Percentiles rank a stretch among this genome's conserved stretches.
phyloP scores from a whole-genome alignment of 371 early-diverging fungal genomes.

The Mortierella sp. region DNA sequence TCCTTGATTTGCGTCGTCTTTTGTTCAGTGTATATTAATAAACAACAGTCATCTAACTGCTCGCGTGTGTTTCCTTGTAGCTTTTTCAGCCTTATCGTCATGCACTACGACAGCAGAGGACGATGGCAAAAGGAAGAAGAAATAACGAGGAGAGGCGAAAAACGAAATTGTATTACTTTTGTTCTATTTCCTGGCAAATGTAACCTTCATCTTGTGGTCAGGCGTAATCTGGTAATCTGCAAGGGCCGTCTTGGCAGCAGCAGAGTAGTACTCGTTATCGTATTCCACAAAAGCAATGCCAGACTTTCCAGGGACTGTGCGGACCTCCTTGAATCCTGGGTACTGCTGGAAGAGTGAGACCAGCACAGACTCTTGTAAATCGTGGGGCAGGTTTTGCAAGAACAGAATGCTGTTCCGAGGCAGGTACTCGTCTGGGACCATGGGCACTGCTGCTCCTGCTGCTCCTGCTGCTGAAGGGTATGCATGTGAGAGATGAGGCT shows the following conservation, averaged over 20 bases:
- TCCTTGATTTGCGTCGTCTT: too few species aligned
- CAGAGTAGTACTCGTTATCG: conserved; percentile 82
- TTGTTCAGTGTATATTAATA: too few species aligned
- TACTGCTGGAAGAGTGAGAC: conserved; percentile 78
- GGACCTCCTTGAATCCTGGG: conserved; percentile 92
- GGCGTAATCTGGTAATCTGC: conserved; percentile 80
- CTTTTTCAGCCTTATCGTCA: too few species aligned
- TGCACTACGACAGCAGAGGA: background rate
- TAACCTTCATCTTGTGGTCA: conserved; percentile 83
- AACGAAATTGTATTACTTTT: background rate
- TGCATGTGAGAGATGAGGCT: conserved; percentile 13
- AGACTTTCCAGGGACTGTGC: conserved; percentile 86
- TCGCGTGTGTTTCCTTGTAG: too few species aligned
- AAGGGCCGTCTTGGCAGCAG: conserved; percentile 80
- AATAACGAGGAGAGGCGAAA: background rate
- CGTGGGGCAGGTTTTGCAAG: conserved; percentile 88
- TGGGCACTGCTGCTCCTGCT: conserved; percentile 48
- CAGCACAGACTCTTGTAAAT: conserved; percentile 71
- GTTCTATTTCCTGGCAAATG: conserved; percentile 78
- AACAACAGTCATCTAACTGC: too few species aligned
- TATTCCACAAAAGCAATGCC: conserved; percentile 97
- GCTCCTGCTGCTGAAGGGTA: too few species aligned
- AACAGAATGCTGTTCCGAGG: conserved; percentile 92
- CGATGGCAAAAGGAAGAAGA: background rate
- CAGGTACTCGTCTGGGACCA: conserved; percentile 76